Percentiles rank a stretch among this genome's conserved stretches.
Conservation (phyloP, 306 rosid genomes). For the Luffa acutangula region DNA sequence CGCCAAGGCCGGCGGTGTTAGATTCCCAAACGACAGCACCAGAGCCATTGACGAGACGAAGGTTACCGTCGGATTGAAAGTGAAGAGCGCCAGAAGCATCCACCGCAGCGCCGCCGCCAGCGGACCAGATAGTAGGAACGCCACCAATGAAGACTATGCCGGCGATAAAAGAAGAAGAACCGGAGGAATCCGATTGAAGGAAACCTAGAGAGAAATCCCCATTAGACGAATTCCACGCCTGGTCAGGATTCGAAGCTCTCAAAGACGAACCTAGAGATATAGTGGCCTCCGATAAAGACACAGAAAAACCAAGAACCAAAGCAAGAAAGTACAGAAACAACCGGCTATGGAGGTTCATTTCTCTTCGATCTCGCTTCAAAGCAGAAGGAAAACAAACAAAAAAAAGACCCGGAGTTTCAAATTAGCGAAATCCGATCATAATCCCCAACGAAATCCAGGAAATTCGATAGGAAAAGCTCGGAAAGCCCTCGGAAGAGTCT, state of each 20-base stretch:
- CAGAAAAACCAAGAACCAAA: background rate
- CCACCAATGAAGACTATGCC: conserved; percentile 43
- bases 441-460: background rate
- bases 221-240: conserved; percentile 37
- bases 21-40: conserved; percentile 48
- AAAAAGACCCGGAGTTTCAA: background rate
- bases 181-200: conserved; percentile 4
- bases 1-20: conserved; percentile 33
- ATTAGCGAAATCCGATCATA: background rate
- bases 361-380: background rate
- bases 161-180: conserved; percentile 38
- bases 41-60: conserved; percentile 50
- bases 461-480: background rate
- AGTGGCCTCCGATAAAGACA: conserved; percentile 5
- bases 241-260: conserved; percentile 27
- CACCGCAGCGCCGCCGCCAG: conserved; percentile 24
- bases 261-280: conserved; percentile 39
- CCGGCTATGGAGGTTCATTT: conserved; percentile 2
- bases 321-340: background rate
- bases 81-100: conserved; percentile 42
- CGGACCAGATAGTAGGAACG: conserved; percentile 48
- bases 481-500: background rate
- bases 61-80: conserved; percentile 39
- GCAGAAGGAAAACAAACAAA: background rate
- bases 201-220: conserved; percentile 36